Evolutionary conservation across 495 filamentous ascomycete species (phyloP), one percentile per base, ranked within the genome.

Genomic region (Penicillium egyptiacum): DNA sequence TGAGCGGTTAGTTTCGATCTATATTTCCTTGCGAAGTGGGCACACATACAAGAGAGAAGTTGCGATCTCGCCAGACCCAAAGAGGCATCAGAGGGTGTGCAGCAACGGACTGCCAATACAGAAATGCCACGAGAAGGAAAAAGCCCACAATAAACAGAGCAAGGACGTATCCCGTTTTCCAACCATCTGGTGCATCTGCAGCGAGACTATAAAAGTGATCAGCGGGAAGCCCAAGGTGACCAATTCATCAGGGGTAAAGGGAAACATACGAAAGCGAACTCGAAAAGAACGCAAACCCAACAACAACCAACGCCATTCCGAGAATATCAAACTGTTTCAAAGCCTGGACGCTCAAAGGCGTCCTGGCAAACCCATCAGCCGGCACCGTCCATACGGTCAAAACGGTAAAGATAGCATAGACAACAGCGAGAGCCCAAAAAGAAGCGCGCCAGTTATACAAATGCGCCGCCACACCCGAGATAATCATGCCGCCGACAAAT

Each of bases 341-440:
- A 7, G 79, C 77, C 26, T 74, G 65, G 53, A 74, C 57, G 35
- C 67, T 75, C n/a, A 87, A 62, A 16, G 71, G 70, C 53, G 77
- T 70, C 46, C 75, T 79, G 8, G 59, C 55, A 20, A 77, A 76
- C 48, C 75, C 75, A 53, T 86, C 83, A 5, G 73, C 65, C 7
- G 88, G 89, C 46, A 91, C 84, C 33, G 87, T 83, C 59, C 84
- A 81, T n/a, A 84, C 59, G 9, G 82, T 86, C 17, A 85, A 71
- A 16, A 79, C 68, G 0, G 84, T 83, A 56, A 88, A 77, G 17
- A 80, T 71, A 17, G 81, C 73, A 41, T 84, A 87, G 14, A 88
- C 74, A 39, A 88, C 81, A 20, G 85, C 81, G 4, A 88, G 75
- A 5, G 83, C 74, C 72, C 83, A 89, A 55, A 88, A 89, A 0